Base-by-base conservation (phyloP, 1,139 yeast species). In the Insectozyma bohioensis region DNA sequence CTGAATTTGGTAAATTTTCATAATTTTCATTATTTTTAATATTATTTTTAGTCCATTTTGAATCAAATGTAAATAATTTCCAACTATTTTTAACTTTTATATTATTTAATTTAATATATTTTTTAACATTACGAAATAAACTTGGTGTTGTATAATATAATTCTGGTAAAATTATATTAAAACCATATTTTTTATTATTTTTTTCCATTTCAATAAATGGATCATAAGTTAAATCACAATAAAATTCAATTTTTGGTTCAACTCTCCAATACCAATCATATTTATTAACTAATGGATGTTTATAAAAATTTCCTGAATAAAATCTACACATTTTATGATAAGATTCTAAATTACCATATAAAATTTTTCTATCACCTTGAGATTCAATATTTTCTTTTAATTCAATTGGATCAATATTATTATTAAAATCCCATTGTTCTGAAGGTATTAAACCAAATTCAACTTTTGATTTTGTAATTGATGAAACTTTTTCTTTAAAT, bases 221-320 rank as follows among this genome's bases (percentile, higher is more conserved):
- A 58, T 90, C 97, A 58, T 88, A 87, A 0, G 95, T 84, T 31
- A 87, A 61, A 55, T 88, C 97, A 59, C 97, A 90, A 52, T 71
- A 87, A 54, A 85, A 88, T 43, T 85, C 82, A 27, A 90, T 92
- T 43, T 84, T 82, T 2, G 97, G 97, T 56, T 90, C 97, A 7
- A 90, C 87, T 34, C 97, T 69, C 96, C 97, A 88, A 61, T 87
- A 88, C 94, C 95, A 88, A 40, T 86, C 87, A 40, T 78, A 71
- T 36, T 76, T 68, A 35, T 54, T 66, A 30, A 90, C 79, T 41
- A 84, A 55, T 3, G 82, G 83, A 55, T 88, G 95, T 42, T 78
- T 74, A 62, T 77, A 85, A 52, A 88, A 88, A 41, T 72, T 68
- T 1, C 95, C 95, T 0, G 90, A 75, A 52, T 85, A 79, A 61